phyloP scores from a whole-genome alignment of 176 grass and related monocot species.

The Bonia amplexicaulis region DNA sequence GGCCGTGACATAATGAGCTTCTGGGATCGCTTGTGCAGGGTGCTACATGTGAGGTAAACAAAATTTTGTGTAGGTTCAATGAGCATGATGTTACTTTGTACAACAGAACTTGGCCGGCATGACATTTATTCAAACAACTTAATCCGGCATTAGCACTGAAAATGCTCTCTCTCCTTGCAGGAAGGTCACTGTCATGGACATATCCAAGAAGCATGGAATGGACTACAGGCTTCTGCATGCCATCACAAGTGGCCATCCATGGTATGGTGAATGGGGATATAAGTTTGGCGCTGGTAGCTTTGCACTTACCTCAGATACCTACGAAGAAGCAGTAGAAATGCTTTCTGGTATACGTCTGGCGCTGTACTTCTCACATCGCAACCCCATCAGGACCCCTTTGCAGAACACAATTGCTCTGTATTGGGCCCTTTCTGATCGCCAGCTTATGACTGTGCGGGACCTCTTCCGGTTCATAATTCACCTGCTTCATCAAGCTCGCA shows the following conservation, averaged over 20 bases:
- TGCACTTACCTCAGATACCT: conserved; percentile 62
- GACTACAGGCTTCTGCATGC: conserved; percentile 84
- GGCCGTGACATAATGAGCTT: conserved; percentile 92
- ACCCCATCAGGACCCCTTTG: conserved; percentile 39
- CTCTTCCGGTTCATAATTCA: conserved; percentile 64
- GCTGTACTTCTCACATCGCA: conserved; percentile 46
- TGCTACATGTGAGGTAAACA: conserved; percentile 70
- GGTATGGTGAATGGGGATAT: conserved; percentile 98
- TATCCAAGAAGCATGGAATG: conserved; percentile 94
- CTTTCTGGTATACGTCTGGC: conserved; percentile 56
- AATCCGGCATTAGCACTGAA: background rate
- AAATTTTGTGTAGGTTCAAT: background rate
- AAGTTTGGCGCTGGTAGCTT: conserved; percentile 92
- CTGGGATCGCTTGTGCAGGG: conserved; percentile 87
- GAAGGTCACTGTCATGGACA: conserved; percentile 97
- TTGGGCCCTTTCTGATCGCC: conserved; percentile 54
- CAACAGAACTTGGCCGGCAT: background rate
- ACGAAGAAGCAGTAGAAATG: conserved; percentile 61
- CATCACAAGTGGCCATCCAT: conserved; percentile 69
- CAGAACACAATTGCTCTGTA: conserved; percentile 80
- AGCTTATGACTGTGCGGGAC: conserved; percentile 50
- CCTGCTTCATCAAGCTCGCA: conserved; percentile 46
- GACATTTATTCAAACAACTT: background rate
- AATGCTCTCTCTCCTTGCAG: conserved; percentile 25
- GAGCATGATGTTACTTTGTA: background rate